Base-by-base conservation (phyloP, 805 yeast genomes). In the Cyberlindnera lachancei region DNA sequence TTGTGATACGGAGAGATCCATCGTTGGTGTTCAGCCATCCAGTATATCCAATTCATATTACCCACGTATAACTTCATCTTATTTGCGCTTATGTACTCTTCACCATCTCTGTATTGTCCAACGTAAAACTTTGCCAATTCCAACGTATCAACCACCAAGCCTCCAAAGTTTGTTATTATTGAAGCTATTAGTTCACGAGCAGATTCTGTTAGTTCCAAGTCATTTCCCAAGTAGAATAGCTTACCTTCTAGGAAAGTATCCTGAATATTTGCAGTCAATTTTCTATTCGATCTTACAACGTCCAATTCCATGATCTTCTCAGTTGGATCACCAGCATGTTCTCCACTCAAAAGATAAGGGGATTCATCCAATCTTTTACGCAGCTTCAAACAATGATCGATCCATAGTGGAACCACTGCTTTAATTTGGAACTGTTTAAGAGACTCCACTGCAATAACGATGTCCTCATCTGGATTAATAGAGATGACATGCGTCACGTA, bases 401-500 rank as follows among this genome's bases (percentile, higher is more conserved):
- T 56, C 96, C 95, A 90, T 15, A 75, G 72, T 0, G 95, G 94
- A 4, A 69, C 61, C 4, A 88, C 92, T 12, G 78, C 66, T 30
- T 69, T 64, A 22, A 81, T 76, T 22, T 62, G 53, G 23, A 62
- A 53, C 5, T 52, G 52, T 1, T 58, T 59, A 16, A 56, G 55
- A 19, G 59, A 47, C 29, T 68, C 57, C 3, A 64, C 60, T 1
- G 83, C 85, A 17, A 71, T 63, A 23, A 74, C 64, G 29, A 78
- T 70, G 37, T 75, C 75, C 33, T 75, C 82, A 34, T 74, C 71
- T 4, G 70, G 50, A 40, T 71, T 73, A 5, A 55, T 49, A 0
- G 90, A 71, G 15, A 90, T 61, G 22, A 86, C 64, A 62, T 90
- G 96, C 0, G 96, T 84, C 2, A 94, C 83, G 41, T 70, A 71